These are phyloP conservation scores for Aureobasidium leucospermi DNA, from an alignment of 2,329 filamentous ascomycete species.

Conservation along the genomic window DNA sequence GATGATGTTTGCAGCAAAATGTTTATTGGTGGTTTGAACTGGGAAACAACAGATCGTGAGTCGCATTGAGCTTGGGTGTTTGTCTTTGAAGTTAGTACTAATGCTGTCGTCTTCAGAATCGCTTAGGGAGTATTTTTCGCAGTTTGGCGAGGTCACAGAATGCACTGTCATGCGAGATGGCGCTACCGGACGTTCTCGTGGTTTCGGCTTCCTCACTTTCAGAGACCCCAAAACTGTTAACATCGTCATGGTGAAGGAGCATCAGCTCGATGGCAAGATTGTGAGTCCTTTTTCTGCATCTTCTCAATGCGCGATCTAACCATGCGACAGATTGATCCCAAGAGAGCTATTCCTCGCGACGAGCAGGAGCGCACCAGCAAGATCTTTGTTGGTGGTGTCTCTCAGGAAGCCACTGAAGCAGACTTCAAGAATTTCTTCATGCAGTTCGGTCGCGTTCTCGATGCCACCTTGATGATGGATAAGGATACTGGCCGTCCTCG, in stretches of 20 bases:
- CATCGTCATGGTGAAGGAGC: constrained; percentile 99
- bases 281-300: constrained; percentile 49
- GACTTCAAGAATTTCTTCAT: constrained; percentile 97
- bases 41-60: constrained; percentile 96
- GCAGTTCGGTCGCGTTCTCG: constrained; percentile 90
- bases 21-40: constrained; percentile 98
- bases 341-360: constrained; percentile 91
- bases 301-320: not conserved
- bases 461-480: constrained; percentile 99
- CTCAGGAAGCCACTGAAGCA: constrained; percentile 91
- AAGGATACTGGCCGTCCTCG: constrained; percentile 96
- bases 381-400: constrained; percentile 96
- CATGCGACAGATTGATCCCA: constrained; percentile 76
- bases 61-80: not conserved
- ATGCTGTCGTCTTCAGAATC: constrained; percentile 60
- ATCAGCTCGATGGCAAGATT: constrained; percentile 96
- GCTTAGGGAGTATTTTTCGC: constrained; percentile 90
- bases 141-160: constrained; percentile 94
- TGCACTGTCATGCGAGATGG: constrained; percentile 99
- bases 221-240: constrained; percentile 97
- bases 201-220: constrained; percentile 96
- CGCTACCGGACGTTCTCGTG: constrained; percentile 83
- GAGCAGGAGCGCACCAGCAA: constrained; percentile 98
- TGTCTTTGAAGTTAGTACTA: constrained; percentile 20
- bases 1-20: constrained; percentile 66